Base-by-base conservation (phyloP, 1,284 basidiomycete species). In the Grifola frondosa region DNA sequence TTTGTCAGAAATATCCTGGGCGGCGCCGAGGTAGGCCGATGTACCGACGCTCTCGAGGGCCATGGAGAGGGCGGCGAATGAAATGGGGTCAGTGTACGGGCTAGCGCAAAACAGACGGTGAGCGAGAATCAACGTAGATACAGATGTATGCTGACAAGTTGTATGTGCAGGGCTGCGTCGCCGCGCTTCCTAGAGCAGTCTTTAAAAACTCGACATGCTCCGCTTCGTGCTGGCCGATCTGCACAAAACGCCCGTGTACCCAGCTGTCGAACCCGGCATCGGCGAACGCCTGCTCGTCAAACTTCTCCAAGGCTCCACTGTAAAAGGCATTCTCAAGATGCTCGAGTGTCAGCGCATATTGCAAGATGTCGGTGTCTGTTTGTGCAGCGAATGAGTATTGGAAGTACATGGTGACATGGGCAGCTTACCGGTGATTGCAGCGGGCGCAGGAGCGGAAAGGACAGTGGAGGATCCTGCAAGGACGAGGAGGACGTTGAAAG, bases 251-350 rank as follows among this genome's bases (percentile, higher is more conserved):
- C 1, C 67, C 69, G 38, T 75, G 72, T 13, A 76, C 72, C 63
- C 69, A 82, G 16, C 60, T 52, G 0, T 71, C 65, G 49, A 75
- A 74, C 4, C 81, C 82, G 3, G 78, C 79, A 6, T 65, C 52
- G 16, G 49, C 56, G 62, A 88, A 88, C 22, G 70, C 78, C 17
- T 62, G 44, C 7, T 67, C 62, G 43, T 66, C 61, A 63, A 67
- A 81, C 38, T 69, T 70, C 3, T 53, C 49, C 6, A 82, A 69
- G 6, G 64, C 76, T 5, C 62, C 57, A 2, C 57, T 46, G 60
- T 79, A 89, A 69, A 87, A 88, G n/a, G 73, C 66, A 58, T 73
- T 71, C 63, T 87, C 81, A 49, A 90, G 70, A 58, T 85, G 75
- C 65, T 88, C 83, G 36, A 88, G 71, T 13, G 78, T 78, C 28